A percentile compares a stretch with the other conserved stretches of the same genome.
These are phyloP conservation scores for Claviceps arundinis DNA, from an alignment of 2,329 filamentous ascomycete genomes.

Conservation along the genomic window DNA sequence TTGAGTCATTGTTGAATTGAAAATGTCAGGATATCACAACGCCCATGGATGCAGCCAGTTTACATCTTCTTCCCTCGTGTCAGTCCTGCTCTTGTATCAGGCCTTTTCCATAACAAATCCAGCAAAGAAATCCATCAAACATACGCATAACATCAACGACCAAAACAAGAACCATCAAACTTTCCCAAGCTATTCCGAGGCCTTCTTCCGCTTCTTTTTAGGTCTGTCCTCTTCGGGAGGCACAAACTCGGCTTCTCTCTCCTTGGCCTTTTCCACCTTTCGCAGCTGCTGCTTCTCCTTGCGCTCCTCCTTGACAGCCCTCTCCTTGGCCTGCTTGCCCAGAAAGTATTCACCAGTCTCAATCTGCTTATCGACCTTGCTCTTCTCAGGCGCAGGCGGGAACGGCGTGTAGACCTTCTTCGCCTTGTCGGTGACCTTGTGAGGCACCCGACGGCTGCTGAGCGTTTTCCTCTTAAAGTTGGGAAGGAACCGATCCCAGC, in stretches of 20 bases:
- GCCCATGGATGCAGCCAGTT: constrained; percentile 2
- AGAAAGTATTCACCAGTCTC: constrained; percentile 96
- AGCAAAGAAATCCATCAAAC: not conserved
- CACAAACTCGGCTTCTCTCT: constrained; percentile 74
- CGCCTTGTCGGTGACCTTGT: constrained; percentile 79
- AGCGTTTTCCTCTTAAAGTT: constrained; percentile 94
- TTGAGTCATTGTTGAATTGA: not conserved
- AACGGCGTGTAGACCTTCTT: constrained; percentile 97
- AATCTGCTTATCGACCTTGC: constrained; percentile 96
- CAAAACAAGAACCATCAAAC: not conserved
- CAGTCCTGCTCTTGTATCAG: not conserved
- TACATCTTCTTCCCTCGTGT: not conserved
- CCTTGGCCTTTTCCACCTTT: constrained; percentile 77
- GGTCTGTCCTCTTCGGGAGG: constrained; percentile 65
- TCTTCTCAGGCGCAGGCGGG: constrained; percentile 93
- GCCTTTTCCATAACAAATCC: not conserved
- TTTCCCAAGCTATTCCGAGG: constrained; percentile 15
- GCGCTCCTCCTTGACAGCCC: constrained; percentile 64
- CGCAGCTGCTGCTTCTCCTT: constrained; percentile 76
- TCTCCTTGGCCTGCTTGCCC: constrained; percentile 81
- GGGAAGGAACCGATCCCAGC: constrained; percentile 90
- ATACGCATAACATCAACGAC: not conserved
- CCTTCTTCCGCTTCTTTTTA: constrained; percentile 52
- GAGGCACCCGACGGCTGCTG: constrained; percentile 68
- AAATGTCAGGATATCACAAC: constrained; percentile 7